Base-by-base conservation (phyloP, 1,284 basidiomycete genomes). In the Papiliotrema terrestris region DNA sequence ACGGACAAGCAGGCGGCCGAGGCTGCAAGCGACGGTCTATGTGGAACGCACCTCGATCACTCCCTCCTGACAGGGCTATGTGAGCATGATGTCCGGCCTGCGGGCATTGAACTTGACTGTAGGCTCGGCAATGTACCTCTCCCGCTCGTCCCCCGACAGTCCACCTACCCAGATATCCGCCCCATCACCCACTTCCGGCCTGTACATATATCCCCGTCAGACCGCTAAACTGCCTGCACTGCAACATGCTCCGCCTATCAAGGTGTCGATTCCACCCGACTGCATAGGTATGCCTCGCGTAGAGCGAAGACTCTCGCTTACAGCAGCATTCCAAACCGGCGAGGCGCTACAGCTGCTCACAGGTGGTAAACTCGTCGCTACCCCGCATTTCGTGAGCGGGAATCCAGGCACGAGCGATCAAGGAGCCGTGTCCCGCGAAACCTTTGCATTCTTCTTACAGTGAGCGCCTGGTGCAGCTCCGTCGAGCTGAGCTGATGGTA, bases 331-430 rank as follows among this genome's bases (percentile, higher is more conserved):
- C 75, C 92, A 97, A 74, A 95, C 91, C 0, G 92, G 92, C 8
- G 91, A 96, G 77, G 89, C 92, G 15, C 83, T 97, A 26, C 85
- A 93, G 72, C 79, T 96, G 29, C 86, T 92, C 14, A 94, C 91
- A 1, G 83, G 80, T 19, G 84, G 69, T 14, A 60, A 60, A 44
- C 67, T 96, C 19, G 82, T 85, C 44, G 92, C 92, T 0, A 96
- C 92, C 1, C 91, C 91, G 8, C 92, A 97, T 66, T 95, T 89
- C 63, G 92, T 96, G 37, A 83, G 85, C 54, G 72, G 71, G 3
- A 70, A 63, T 2, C 51, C 52, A 1, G 37, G 23, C 45, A 56
- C 60, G 9, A 55, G 25, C 20, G 47, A 46, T 22, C 32, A 38
- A 17, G 17, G 63, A 75, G 25, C 78, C 2, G 75, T 87, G 48